phyloP scores from a whole-genome alignment of 495 filamentous ascomycete genomes.

The Xylaria nigripes region DNA sequence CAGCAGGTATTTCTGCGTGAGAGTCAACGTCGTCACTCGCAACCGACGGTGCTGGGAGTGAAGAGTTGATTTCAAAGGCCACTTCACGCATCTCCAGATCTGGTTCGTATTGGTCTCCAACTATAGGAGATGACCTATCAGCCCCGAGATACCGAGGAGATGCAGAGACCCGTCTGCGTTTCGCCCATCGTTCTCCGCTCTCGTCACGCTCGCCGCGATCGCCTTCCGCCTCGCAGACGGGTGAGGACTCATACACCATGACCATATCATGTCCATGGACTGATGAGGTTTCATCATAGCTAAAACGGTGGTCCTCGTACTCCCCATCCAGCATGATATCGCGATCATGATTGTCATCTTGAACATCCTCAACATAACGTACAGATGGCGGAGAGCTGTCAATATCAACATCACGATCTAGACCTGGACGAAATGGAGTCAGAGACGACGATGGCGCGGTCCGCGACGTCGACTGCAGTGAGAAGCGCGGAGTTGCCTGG shows the following conservation, averaged over 20 bases:
- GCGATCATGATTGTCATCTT: background rate
- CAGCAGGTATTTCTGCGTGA: background rate
- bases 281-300: conserved; percentile 15
- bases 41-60: background rate
- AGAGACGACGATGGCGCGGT: conserved; percentile 16
- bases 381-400: conserved; percentile 20
- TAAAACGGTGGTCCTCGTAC: conserved; percentile 14
- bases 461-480: conserved; percentile 22
- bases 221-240: conserved; percentile 1
- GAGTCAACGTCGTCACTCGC: background rate
- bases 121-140: background rate
- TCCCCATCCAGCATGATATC: background rate
- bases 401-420: conserved; percentile 14
- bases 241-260: conserved; percentile 21
- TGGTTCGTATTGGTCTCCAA: background rate
- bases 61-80: conserved; percentile 4
- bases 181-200: conserved; percentile 11
- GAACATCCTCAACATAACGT: background rate
- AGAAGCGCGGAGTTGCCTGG: conserved; percentile 35
- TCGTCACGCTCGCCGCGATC: conserved; percentile 4
- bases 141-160: conserved; percentile 8
- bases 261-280: conserved; percentile 14
- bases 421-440: conserved; percentile 14
- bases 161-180: conserved; percentile 24
- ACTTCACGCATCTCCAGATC: conserved; percentile 5